phyloP scores from a whole-genome alignment of 2,329 filamentous ascomycete genomes.

The Penicillium expansum region DNA sequence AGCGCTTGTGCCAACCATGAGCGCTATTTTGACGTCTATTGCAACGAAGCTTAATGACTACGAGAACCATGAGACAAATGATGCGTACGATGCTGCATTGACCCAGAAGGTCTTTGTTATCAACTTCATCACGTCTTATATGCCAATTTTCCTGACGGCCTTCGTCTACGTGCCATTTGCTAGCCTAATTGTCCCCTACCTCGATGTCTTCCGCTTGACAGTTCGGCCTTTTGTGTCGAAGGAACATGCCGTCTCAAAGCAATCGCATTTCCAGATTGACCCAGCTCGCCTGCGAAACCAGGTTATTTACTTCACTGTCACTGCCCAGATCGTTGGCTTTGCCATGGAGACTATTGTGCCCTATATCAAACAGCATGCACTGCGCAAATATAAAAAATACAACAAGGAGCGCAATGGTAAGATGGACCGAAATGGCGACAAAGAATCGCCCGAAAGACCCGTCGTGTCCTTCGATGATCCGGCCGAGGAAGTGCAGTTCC shows the following conservation, averaged over 20 bases:
- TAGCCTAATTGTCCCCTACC: slow-evolving; percentile 77
- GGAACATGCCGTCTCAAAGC: slow-evolving; percentile 63
- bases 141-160: slow-evolving; percentile 82
- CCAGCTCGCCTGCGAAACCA: slow-evolving; percentile 80
- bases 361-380: slow-evolving; percentile 74
- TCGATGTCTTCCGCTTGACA: slow-evolving; percentile 79
- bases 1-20: slow-evolving; percentile 75
- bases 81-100: slow-evolving; percentile 77
- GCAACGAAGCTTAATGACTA: slow-evolving; percentile 75
- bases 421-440: slow-evolving; percentile 21
- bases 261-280: slow-evolving; percentile 73
- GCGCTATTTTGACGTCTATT: slow-evolving; percentile 72
- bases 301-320: slow-evolving; percentile 96
- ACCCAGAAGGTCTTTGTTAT: slow-evolving; percentile 95
- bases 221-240: slow-evolving; percentile 73
- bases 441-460: slow-evolving; percentile 29
- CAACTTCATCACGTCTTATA: slow-evolving; percentile 95
- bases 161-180: slow-evolving; percentile 97
- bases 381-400: slow-evolving; percentile 63
- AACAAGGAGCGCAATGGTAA: slow-evolving; percentile 30
- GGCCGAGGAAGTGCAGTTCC: slow-evolving; percentile 76
- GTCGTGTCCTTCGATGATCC: slow-evolving; percentile 60
- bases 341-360: slow-evolving; percentile 83
- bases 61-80: slow-evolving; percentile 91
- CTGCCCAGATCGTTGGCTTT: slow-evolving; percentile 88